These are phyloP conservation scores for Sporothrix mexicana DNA, from an alignment of 2,329 filamentous ascomycete genomes.

Conservation along the genomic window DNA sequence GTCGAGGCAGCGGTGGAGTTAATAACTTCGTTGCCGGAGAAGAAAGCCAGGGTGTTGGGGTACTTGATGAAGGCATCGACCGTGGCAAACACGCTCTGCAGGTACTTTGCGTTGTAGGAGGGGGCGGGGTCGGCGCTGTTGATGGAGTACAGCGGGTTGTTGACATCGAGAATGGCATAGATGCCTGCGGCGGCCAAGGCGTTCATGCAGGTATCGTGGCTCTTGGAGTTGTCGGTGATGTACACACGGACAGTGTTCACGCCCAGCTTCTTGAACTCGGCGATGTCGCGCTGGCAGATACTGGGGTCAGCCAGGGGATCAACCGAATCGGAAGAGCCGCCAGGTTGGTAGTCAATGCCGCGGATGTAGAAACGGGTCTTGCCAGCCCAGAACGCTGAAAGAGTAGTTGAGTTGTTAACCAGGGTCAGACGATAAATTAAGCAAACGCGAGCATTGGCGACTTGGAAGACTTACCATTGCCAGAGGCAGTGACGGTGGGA, in stretches of 20 bases:
- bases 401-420: neutral
- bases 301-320: slow-evolving; percentile 77
- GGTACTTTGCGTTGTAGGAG: slow-evolving; percentile 87
- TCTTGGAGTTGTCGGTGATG: slow-evolving; percentile 82
- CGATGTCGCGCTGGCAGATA: slow-evolving; percentile 79
- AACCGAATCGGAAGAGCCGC: slow-evolving; percentile 58
- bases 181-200: slow-evolving; percentile 81
- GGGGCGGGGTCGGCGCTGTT: slow-evolving; percentile 73
- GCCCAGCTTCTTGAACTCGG: slow-evolving; percentile 81
- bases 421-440: neutral
- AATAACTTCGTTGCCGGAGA: slow-evolving; percentile 82
- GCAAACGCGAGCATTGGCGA: neutral
- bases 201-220: slow-evolving; percentile 87
- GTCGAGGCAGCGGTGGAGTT: slow-evolving; percentile 70
- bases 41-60: slow-evolving; percentile 85
- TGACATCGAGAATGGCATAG: slow-evolving; percentile 90
- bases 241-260: slow-evolving; percentile 94
- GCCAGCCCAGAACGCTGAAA: slow-evolving; percentile 60
- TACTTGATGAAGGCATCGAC: slow-evolving; percentile 84
- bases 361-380: slow-evolving; percentile 63
- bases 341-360: slow-evolving; percentile 68
- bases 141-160: slow-evolving; percentile 86
- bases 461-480: slow-evolving; percentile 56
- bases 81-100: slow-evolving; percentile 84
- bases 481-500: slow-evolving; percentile 59